Conservation (phyloP, 2,329 filamentous ascomycete species). For the Blastomyces silverae region DNA sequence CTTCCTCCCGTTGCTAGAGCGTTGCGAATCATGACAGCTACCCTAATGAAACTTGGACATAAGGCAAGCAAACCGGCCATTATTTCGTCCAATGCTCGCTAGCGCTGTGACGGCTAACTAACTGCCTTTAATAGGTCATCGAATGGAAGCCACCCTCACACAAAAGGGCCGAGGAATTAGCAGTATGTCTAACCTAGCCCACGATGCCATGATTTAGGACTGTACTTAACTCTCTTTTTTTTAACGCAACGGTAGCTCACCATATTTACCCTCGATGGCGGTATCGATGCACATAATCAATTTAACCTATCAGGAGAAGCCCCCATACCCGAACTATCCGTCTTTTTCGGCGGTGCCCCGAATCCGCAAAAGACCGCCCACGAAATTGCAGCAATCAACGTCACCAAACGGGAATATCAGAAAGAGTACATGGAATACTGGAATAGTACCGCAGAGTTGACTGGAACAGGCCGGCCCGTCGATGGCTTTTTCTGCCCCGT, state of each 20-base stretch:
- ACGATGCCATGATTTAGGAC: background rate
- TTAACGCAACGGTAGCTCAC: conserved; percentile 19
- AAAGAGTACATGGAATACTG: conserved; percentile 58
- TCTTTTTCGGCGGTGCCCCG: conserved; percentile 31
- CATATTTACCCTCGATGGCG: conserved; percentile 41
- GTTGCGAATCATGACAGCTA: conserved; percentile 46
- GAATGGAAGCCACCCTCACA: conserved; percentile 54
- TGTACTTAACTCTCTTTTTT: conserved; percentile 5
- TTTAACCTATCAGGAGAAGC: conserved; percentile 53
- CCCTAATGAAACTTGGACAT: conserved; percentile 49
- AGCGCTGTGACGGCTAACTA: background rate
- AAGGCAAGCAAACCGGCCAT: conserved; percentile 26
- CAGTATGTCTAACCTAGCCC: conserved; percentile 29
- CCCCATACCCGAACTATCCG: conserved; percentile 39
- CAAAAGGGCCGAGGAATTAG: conserved; percentile 33
- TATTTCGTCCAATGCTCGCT: background rate
- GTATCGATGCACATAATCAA: conserved; percentile 46
- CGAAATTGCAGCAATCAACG: conserved; percentile 45
- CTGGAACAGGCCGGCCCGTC: conserved; percentile 47
- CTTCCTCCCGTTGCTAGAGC: conserved; percentile 55
- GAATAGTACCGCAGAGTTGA: conserved; percentile 49
- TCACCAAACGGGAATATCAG: conserved; percentile 51
- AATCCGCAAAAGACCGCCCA: conserved; percentile 36
- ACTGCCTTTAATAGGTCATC: conserved; percentile 36
- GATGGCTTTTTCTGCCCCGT: conserved; percentile 46